Evolutionary conservation across 257 asterid genomes (phyloP), one percentile per base, ranked within the genome.

Genomic region (Petrea volubilis): DNA sequence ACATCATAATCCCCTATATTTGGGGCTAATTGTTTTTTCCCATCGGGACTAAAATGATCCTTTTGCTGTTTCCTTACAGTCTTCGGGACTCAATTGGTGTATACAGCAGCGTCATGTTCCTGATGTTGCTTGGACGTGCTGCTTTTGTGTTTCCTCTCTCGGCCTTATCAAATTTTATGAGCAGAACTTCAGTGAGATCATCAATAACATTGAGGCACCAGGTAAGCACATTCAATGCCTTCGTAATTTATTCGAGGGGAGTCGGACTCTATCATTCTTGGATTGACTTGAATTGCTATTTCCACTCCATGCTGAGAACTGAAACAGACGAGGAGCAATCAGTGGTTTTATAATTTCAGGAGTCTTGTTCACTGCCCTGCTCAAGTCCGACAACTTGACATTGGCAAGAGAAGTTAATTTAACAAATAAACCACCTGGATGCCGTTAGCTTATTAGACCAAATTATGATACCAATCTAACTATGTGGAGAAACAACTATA

Each of bases 131-230:
- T 33, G 97, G 96, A 7, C 98, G 98, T 75, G 97, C 93, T 68
- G 97, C 96, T 64, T 94, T 94, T 70, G 96, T 94, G 79, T 94
- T 88, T 81, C 95, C 96, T 23, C 90, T 94, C 43, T 89, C 97
- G 38, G 90, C 80, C 28, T 68, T 94, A 41, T 84, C 98, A 38
- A 94, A 91, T 69, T 84, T 78, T 73, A 79, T 87, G 84, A 88
- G 84, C 83, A 84, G 93, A 13, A 71, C 79, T 49, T 73, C 88
- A 18, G n/a, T 81, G 34, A 73, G 80, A 31, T 77, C 94, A 6
- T 80, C 98, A 31, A 78, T 91, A 71, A 83, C 88, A 15, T 66
- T 82, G 43, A 83, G 81, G 74, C 97, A 94, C 77, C 98, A 91
- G 89, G 97, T 90, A 61, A 46, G 82, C 67, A 34, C 15, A 43